Base-by-base conservation (phyloP, 2,329 filamentous ascomycete genomes). In the Zymoseptoria tritici region DNA sequence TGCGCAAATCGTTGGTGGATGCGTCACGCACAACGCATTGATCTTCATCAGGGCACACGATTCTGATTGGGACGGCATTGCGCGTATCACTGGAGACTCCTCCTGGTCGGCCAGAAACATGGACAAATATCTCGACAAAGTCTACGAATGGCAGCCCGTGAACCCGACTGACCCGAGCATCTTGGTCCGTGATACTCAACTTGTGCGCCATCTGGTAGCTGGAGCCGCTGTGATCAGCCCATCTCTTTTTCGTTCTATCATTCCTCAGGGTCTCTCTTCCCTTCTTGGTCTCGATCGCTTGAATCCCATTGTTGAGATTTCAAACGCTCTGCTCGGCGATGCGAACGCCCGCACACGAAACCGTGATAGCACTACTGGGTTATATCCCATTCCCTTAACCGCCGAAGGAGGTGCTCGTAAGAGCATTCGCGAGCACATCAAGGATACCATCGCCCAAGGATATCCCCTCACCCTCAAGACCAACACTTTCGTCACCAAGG, bases 401-500 rank as follows among this genome's bases (percentile, higher is more conserved):
- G 80, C 81, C 64, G 73, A 78, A n/a, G 57, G 56, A 49, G 72
- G 70, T 31, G 68, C 78, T 52, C 81, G 84, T 36, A 80, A 76
- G 49, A 81, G 83, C 86, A 76, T 82, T 2, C 79, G 83, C 29
- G 82, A 86, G 58, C 80, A 83, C 55, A 74, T 88, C 57, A 67
- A 83, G 61, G 70, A 79, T 7, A 76, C 76, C 61, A 77, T 80
- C 67, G 60, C 67, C 3, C 75, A 83, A 61, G 82, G 82, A 21
- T 77, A 75, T 51, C 79, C 80, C 66, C 78, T 86, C 0, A 82
- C 84, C 57, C 75, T 86, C 54, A 76, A 78, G 49, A 76, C 79
- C 2, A 87, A 87, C 72, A 83, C 79, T 49, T 75, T 88, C 54
- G 88, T 83, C 63, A 85, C 86, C 57, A 85, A 85, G 70, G 74